phyloP scores from a whole-genome alignment of 106 monocot species.

The Vanilla planifolia region DNA sequence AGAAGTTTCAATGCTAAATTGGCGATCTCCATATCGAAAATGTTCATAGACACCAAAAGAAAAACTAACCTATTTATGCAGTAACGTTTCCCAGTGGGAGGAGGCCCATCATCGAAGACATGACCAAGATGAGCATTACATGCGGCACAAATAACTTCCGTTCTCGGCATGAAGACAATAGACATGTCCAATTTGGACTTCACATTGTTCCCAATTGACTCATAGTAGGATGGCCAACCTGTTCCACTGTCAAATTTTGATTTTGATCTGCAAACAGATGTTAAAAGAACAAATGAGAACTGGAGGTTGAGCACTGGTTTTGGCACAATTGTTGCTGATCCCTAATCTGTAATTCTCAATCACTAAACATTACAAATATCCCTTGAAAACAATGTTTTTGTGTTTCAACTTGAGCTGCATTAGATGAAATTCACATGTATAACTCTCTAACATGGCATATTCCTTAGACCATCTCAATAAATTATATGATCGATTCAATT shows the following conservation, averaged over 20 bases:
- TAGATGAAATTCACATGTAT: no score
- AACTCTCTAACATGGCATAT: no score
- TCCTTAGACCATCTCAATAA: no score
- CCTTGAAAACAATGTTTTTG: no score
- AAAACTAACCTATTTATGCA: slow-evolving; percentile 74
- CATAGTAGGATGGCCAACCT: slow-evolving; percentile 89
- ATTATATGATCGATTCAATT: no score
- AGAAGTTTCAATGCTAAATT: background rate
- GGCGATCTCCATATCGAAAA: background rate
- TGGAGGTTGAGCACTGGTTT: background rate
- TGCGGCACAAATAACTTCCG: slow-evolving; percentile 71
- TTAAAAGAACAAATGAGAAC: background rate
- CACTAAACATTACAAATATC: no score
- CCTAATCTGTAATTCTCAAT: no score
- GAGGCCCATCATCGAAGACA: slow-evolving; percentile 89
- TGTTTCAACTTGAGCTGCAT: no score
- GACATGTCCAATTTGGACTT: slow-evolving; percentile 85
- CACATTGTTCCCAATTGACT: slow-evolving; percentile 65
- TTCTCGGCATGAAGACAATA: slow-evolving; percentile 90
- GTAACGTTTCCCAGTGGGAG: slow-evolving; percentile 81
- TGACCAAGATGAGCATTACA: slow-evolving; percentile 96
- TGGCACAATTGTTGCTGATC: no score
- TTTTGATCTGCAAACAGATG: slow-evolving; percentile 35
- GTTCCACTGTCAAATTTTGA: slow-evolving; percentile 96
- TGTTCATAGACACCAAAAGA: background rate